A percentile compares a stretch with the other conserved stretches of the same genome.
Conservation (phyloP, 306 rosid species). For the Lablab purpureus region DNA sequence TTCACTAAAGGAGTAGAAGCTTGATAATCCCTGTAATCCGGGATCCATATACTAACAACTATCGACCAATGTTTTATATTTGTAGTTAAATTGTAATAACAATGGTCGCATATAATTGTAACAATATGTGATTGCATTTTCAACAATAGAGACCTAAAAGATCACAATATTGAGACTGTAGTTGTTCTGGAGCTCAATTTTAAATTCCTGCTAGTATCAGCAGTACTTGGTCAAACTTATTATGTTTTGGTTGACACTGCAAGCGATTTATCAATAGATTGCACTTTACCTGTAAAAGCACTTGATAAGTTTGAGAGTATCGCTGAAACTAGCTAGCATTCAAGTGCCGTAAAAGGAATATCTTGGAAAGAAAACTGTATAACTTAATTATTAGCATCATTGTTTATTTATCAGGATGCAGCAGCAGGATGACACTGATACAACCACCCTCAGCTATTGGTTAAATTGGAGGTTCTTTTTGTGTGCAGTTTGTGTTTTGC, state of each 20-base stretch:
- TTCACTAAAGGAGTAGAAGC: conserved; percentile 3
- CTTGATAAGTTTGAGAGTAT: neutral
- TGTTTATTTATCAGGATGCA: conserved; percentile 63
- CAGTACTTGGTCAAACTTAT: conserved; percentile 3
- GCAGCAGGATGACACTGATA: conserved; percentile 48
- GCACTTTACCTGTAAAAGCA: neutral
- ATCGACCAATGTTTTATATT: neutral
- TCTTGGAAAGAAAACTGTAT: conserved; percentile 11
- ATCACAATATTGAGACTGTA: neutral
- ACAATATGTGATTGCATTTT: neutral
- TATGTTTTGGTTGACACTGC: conserved; percentile 10
- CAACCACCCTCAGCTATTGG: conserved; percentile 76
- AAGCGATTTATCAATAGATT: conserved; percentile 13
- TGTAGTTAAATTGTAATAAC: neutral
- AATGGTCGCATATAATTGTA: neutral
- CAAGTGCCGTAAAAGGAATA: neutral
- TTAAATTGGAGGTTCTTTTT: conserved; percentile 73
- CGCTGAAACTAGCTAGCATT: too few species aligned
- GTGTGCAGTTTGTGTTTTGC: conserved; percentile 64
- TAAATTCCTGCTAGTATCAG: neutral
- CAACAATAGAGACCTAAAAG: neutral
- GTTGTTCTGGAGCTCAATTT: neutral
- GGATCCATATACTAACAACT: conserved; percentile 17
- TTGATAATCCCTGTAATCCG: conserved; percentile 1
- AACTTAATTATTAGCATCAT: conserved; percentile 25